Base-by-base conservation (phyloP, 2,329 filamentous ascomycete species). In the Orbilia ellipsospora region DNA sequence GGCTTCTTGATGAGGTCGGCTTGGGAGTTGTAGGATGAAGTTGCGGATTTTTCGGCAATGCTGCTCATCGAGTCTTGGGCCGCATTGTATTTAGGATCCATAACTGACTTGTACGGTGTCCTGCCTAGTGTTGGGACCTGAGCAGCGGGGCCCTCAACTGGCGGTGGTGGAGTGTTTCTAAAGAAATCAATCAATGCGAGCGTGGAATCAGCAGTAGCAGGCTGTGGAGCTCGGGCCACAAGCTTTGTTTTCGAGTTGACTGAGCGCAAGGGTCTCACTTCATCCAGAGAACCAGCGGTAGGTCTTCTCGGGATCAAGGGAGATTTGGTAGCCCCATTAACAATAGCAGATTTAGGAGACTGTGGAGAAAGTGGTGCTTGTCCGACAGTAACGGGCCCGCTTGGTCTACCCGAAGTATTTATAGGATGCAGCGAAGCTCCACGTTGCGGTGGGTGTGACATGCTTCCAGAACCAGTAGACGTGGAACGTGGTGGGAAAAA, bases 141-240 rank as follows among this genome's bases (percentile, higher is more conserved):
- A 48, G 72, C 69, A 18, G 73, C 51, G 31, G 48, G 48, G 10
- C 40, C 52, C 8, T 67, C 66, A 28, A 55, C 15, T 16, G 54
- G 51, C 36, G 79, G 78, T 72, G 89, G 91, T 77, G 87, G 87
- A 26, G 86, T 86, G 51, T 85, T 85, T 54, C 94, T 90, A 78
- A 99, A 96, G 82, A 99, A 98, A 81, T 98, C 94, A 78, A 97
- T 97, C 70, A 99, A 84, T 75, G 97, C 95, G 12, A 92, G 91
- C 68, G 90, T 96, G 78, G 90, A 90, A 60, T 88, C 88, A 61
- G 85, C 86, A 69, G 84, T 84, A 86, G 92, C 77, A 77, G 52
- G 79, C 88, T 93, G 90, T 57, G 93, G 90, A 70, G 94, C 89
- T 82, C 91, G 87, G 56, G 91, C 86, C 73, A 87, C 88, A 55